A percentile compares a stretch with the other conserved stretches of the same genome.
Conservation (phyloP, 352 stramenopile genomes). For the Globisporangium paddicum region DNA sequence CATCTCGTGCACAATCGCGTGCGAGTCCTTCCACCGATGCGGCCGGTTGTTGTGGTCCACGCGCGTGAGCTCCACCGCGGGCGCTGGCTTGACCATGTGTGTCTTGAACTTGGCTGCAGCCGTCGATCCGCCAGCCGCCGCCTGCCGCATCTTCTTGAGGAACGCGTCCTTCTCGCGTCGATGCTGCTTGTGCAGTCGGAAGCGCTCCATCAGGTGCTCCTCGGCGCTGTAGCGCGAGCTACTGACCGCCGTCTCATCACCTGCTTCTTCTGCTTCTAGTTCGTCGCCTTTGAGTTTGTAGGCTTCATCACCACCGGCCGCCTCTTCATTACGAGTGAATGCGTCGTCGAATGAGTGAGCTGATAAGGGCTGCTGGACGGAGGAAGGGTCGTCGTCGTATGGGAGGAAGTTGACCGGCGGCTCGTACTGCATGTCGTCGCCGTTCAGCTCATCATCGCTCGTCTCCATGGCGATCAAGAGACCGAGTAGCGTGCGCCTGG, state of each 20-base stretch:
- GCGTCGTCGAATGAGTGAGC: background rate
- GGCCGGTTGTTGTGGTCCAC: slow-evolving; percentile 87
- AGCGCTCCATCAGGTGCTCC: slow-evolving; percentile 63
- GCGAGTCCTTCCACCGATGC: slow-evolving; percentile 78
- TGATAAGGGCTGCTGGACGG: background rate
- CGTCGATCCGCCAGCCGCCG: slow-evolving; percentile 17
- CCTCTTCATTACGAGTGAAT: background rate
- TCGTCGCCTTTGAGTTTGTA: background rate
- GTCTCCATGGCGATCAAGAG: background rate
- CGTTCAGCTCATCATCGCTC: background rate
- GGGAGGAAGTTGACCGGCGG: background rate
- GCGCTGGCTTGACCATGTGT: background rate
- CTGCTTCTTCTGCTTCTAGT: background rate
- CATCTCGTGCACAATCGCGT: slow-evolving; percentile 57
- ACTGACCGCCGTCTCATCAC: background rate
- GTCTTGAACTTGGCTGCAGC: slow-evolving; percentile 3
- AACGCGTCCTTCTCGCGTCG: slow-evolving; percentile 59
- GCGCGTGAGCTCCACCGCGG: slow-evolving; percentile 39
- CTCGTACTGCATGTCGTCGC: slow-evolving; percentile 1
- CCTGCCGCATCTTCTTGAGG: slow-evolving; percentile 50
- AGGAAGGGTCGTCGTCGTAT: background rate
- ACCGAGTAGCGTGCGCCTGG: background rate
- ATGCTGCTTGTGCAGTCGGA: slow-evolving; percentile 78
- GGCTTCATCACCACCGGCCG: background rate
- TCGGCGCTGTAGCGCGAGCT: slow-evolving; percentile 17